A percentile compares a stretch with the other conserved stretches of the same genome.
Conservation (phyloP, 1,284 basidiomycete genomes). For the Fistulinella cinereoalba region DNA sequence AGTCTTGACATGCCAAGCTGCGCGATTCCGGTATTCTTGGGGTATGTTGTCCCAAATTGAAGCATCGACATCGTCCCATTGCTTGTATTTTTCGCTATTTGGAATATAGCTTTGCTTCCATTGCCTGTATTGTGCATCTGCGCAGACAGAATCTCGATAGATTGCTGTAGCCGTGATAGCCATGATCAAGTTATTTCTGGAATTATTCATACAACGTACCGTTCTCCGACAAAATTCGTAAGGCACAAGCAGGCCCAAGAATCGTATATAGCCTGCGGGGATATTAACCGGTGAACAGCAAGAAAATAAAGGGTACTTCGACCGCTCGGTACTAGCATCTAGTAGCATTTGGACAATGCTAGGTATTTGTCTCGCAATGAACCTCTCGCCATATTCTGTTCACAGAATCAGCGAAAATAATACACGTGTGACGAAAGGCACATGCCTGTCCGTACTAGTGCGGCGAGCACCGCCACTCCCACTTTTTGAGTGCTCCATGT, state of each 20-base stretch:
- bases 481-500: slow-evolving; percentile 9
- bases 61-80: no score
- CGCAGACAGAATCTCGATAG: background rate
- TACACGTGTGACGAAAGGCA: background rate
- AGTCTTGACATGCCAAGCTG: background rate
- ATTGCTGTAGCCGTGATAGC: background rate
- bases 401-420: background rate
- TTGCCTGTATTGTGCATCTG: background rate
- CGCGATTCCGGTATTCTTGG: background rate
- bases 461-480: slow-evolving; percentile 7
- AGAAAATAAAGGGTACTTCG: no score
- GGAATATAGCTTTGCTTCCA: background rate
- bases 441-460: slow-evolving; percentile 10
- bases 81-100: background rate
- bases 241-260: background rate
- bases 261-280: background rate
- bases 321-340: no score
- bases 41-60: no score
- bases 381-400: slow-evolving; percentile 3
- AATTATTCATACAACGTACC: background rate
- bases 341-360: slow-evolving; percentile 11
- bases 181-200: background rate
- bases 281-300: background rate
- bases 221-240: background rate
- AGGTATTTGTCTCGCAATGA: background rate